Evolutionary conservation across 257 asterid genomes (phyloP).

Genomic region (Fraxinus americana): DNA sequence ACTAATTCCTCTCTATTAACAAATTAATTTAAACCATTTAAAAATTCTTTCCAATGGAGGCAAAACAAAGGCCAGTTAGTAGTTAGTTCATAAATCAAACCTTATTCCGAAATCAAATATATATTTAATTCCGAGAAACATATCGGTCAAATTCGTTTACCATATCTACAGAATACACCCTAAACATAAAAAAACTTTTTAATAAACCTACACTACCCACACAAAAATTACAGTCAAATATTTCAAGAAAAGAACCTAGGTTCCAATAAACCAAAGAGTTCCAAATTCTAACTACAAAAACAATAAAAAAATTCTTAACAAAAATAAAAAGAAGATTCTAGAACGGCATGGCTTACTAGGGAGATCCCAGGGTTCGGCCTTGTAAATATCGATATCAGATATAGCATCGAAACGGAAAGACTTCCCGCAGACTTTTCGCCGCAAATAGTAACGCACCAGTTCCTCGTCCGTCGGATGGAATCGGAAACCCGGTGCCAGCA

Average conservation of each 20-base stretch:
- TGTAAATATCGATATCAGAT: conserved; percentile 50
- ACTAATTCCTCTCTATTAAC: no score
- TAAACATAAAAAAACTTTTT: not conserved
- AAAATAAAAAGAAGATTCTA: not conserved
- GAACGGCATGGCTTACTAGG: conserved; percentile 33
- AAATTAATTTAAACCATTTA: no score
- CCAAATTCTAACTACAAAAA: not conserved
- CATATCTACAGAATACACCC: not conserved
- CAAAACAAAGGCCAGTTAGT: not conserved
- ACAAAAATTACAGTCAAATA: not conserved
- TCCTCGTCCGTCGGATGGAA: conserved; percentile 61
- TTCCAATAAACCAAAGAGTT: not conserved
- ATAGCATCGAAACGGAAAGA: conserved; percentile 45
- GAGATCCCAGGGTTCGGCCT: conserved; percentile 60
- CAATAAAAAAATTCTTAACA: not conserved
- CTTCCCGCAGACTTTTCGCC: conserved; percentile 38
- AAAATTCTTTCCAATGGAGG: no score
- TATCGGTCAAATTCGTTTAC: not conserved
- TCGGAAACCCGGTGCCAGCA: conserved; percentile 49
- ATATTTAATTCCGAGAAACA: not conserved
- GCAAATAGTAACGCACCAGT: conserved; percentile 45
- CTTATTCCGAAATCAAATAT: not conserved
- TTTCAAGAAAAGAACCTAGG: not conserved
- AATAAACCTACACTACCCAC: not conserved
- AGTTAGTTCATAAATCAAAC: not conserved